Conservation (phyloP, 2,329 filamentous ascomycete genomes). For the Fusarium sacchari region DNA sequence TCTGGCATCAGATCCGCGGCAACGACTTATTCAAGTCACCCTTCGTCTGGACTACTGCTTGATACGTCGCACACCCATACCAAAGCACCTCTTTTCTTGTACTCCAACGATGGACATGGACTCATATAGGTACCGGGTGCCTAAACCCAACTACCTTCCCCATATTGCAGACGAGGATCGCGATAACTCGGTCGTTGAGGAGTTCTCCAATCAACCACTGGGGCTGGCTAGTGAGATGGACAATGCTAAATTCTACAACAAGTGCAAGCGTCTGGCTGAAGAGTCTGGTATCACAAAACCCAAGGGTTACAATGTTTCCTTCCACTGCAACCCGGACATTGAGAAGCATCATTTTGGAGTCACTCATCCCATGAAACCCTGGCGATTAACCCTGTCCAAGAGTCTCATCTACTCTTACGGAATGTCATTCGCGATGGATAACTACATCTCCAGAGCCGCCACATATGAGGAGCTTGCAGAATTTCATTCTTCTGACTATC, state of each 20-base stretch:
- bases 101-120: constrained; percentile 51
- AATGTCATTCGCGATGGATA: constrained; percentile 96
- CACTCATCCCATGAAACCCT: constrained; percentile 99
- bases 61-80: background rate
- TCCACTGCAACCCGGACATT: constrained; percentile 93
- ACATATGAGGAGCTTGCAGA: constrained; percentile 86
- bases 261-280: constrained; percentile 66
- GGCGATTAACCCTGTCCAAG: constrained; percentile 95
- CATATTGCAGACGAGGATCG: constrained; percentile 63
- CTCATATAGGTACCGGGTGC: constrained; percentile 63
- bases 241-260: constrained; percentile 65
- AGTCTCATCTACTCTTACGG: constrained; percentile 94
- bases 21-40: constrained; percentile 19
- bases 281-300: constrained; percentile 80
- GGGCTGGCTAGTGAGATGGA: constrained; percentile 63
- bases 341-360: constrained; percentile 97
- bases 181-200: constrained; percentile 62
- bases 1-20: background rate
- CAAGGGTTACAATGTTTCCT: constrained; percentile 90
- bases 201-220: constrained; percentile 59
- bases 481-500: constrained; percentile 90
- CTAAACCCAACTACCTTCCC: constrained; percentile 69
- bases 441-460: constrained; percentile 84
- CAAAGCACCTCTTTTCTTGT: constrained; percentile 1
- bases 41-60: background rate